These are phyloP conservation scores for Fragaria iinumae DNA, from an alignment of 306 rosid genomes.

Conservation along the genomic window DNA sequence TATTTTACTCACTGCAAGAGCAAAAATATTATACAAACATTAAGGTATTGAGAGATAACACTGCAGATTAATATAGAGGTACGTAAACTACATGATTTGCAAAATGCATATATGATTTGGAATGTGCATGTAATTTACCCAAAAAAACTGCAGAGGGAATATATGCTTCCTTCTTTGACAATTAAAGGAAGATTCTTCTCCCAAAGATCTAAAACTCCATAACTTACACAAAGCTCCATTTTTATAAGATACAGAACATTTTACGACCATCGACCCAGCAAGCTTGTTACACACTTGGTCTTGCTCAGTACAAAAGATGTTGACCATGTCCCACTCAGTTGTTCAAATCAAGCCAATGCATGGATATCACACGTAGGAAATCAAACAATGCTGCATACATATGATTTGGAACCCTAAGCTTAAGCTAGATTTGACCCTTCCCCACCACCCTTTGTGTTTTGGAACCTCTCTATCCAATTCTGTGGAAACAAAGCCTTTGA, in stretches of 20 bases:
- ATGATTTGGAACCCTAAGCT: conserved; percentile 29
- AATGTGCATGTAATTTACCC: conserved; percentile 29
- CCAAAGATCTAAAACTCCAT: conserved; percentile 35
- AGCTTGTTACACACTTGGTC: conserved; percentile 27
- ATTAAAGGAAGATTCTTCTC: conserved; percentile 72
- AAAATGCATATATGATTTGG: conserved; percentile 15
- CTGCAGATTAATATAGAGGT: neutral
- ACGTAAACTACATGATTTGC: neutral
- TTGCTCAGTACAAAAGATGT: conserved; percentile 26
- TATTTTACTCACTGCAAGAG: neutral
- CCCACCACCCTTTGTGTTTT: conserved; percentile 37
- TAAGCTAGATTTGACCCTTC: conserved; percentile 23
- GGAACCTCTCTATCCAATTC: conserved; percentile 20
- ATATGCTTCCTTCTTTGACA: conserved; percentile 87
- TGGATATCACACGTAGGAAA: conserved; percentile 29
- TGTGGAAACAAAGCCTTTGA: conserved; percentile 12
- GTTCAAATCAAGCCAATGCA: conserved; percentile 28
- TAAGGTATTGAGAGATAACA: neutral
- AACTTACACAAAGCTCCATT: conserved; percentile 26
- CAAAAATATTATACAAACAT: neutral
- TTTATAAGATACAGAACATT: conserved; percentile 18
- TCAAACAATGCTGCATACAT: conserved; percentile 23
- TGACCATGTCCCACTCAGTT: conserved; percentile 30
- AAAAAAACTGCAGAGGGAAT: conserved; percentile 43
- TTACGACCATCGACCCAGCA: conserved; percentile 28